These are phyloP conservation scores for Neurospora sp. DNA, from an alignment of 495 filamentous ascomycete species.

Conservation along the genomic window DNA sequence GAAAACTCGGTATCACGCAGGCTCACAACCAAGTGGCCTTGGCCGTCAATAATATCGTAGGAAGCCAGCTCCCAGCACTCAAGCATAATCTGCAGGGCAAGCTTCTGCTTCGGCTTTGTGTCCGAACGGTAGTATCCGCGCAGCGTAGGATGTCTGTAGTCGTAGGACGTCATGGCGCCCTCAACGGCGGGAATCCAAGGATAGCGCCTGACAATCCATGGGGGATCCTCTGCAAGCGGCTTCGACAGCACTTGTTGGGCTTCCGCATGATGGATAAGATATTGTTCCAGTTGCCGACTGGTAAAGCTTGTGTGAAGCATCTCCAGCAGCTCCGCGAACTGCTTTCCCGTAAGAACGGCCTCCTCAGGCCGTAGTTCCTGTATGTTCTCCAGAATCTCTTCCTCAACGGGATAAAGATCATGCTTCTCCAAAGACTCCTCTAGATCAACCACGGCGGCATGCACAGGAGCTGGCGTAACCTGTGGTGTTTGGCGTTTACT, in stretches of 20 bases:
- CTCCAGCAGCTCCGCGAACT: constrained; percentile 29
- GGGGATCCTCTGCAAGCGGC: neutral
- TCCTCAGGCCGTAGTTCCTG: constrained; percentile 28
- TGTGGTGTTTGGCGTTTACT: neutral
- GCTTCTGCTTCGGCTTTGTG: constrained; percentile 20
- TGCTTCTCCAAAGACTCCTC: constrained; percentile 21
- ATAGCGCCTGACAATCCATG: constrained; percentile 20
- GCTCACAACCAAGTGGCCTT: constrained; percentile 24
- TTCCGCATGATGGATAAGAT: constrained; percentile 14
- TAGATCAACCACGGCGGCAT: constrained; percentile 16
- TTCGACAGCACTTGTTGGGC: neutral
- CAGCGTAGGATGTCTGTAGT: constrained; percentile 7
- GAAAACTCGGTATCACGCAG: constrained; percentile 24
- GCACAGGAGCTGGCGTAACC: neutral
- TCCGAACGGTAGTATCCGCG: constrained; percentile 14
- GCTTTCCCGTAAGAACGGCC: constrained; percentile 16
- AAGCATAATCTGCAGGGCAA: constrained; percentile 30
- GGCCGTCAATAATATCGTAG: constrained; percentile 12
- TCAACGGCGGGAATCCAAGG: constrained; percentile 23
- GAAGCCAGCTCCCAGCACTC: constrained; percentile 31
- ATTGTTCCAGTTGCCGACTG: constrained; percentile 27
- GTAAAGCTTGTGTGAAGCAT: constrained; percentile 33
- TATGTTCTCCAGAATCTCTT: constrained; percentile 33
- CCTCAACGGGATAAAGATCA: constrained; percentile 3
- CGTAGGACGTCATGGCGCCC: neutral